These are phyloP conservation scores for Pittosporum tobira DNA, from an alignment of 129 eudicot species.

Conservation along the genomic window DNA sequence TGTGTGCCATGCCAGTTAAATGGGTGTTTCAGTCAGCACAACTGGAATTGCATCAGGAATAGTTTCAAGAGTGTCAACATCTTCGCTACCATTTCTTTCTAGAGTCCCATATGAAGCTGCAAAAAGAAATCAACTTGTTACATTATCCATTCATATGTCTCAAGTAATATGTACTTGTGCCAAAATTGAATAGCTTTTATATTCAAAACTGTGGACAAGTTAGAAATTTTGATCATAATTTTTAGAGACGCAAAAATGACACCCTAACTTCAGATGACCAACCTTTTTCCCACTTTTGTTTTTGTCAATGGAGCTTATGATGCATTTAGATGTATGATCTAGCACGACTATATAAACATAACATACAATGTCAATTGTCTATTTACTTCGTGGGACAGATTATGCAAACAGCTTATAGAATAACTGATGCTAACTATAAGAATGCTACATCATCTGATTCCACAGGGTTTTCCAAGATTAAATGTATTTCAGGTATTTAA, in stretches of 20 bases:
- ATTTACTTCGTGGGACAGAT: background rate
- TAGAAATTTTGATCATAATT: too few species aligned
- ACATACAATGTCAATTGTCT: background rate
- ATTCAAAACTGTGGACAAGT: too few species aligned
- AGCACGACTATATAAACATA: conserved; percentile 4
- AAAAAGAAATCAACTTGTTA: background rate
- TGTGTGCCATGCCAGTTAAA: conserved; percentile 87
- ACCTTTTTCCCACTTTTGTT: background rate
- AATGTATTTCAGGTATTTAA: background rate
- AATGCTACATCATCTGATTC: background rate
- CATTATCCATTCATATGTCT: conserved; percentile 1
- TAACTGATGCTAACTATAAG: background rate
- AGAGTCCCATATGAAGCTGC: conserved; percentile 50
- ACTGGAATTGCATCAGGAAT: conserved; percentile 93
- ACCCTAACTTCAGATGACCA: background rate
- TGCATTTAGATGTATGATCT: background rate
- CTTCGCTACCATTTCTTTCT: conserved; percentile 52
- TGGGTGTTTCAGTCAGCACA: conserved; percentile 80
- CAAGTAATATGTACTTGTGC: too few species aligned
- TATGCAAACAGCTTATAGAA: too few species aligned
- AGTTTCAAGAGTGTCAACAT: conserved; percentile 74
- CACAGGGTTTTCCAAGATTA: background rate
- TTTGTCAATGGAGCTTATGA: background rate
- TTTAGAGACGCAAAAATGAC: background rate
- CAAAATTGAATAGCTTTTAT: too few species aligned